Conservation (phyloP, 2,329 filamentous ascomycete species). For the Plectosphaerella cucumerina region DNA sequence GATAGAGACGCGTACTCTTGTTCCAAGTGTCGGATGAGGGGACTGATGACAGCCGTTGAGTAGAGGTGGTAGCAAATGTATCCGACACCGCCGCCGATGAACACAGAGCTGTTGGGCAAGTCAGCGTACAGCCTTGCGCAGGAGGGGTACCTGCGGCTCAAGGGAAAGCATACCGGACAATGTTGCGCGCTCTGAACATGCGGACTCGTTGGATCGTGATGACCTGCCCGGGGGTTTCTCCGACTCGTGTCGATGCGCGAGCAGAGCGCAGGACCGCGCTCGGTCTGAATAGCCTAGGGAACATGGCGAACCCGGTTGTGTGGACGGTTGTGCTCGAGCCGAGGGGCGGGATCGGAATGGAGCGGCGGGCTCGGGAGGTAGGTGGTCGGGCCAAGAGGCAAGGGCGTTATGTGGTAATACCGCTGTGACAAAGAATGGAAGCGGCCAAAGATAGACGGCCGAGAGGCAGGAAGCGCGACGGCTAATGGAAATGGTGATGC, state of each 20-base stretch:
- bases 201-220: constrained; percentile 12
- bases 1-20: constrained; percentile 36
- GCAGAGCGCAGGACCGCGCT: constrained; percentile 6
- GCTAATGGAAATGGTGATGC: not conserved
- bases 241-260: constrained; percentile 5
- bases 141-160: not conserved
- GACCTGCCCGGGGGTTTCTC: not conserved
- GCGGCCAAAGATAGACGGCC: too few relatives aligned
- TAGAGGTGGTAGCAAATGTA: constrained; percentile 40
- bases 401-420: not conserved
- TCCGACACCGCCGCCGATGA: constrained; percentile 25
- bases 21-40: constrained; percentile 37
- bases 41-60: constrained; percentile 39
- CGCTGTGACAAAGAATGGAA: too few relatives aligned
- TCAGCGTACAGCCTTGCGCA: not conserved
- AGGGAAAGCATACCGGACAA: not conserved
- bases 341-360: not conserved
- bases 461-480: not conserved
- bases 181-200: not conserved
- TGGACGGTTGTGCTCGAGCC: not conserved
- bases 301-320: not conserved
- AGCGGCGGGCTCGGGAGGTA: not conserved
- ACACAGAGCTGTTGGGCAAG: constrained; percentile 10
- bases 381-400: not conserved
- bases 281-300: constrained; percentile 9